Base-by-base conservation (phyloP, 179 eudicot genomes). In the Drosera spatulata region DNA sequence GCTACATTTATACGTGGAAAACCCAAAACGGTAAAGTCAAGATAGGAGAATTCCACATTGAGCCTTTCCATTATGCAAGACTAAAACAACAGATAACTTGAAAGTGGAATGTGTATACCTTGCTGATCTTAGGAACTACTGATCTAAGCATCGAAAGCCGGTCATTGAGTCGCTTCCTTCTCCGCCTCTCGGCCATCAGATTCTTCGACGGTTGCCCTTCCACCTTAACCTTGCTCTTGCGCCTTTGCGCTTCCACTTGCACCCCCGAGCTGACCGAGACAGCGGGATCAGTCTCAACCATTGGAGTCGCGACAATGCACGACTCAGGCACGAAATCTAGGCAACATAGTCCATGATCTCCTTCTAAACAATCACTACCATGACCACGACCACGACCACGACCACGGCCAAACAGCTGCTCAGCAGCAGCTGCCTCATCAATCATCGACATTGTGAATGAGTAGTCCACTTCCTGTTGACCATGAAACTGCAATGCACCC, bases 71-170 rank as follows among this genome's bases (percentile, higher is more conserved):
- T 22, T 22, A 22, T 22, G 8, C 41, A 48, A 3, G n/a, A 46
- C 8, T 3, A 33, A 13, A 14, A 44, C 4, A 7, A 63, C 12
- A 44, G 4, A 22, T 44, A 12, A 22, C 14, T 3, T 46, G 53
- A 4, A 40, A 15, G 12, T 6, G 10, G 37, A n/a, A 6, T 52
- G n/a, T 6, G 4, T 22, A 38, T 75, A 88, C 98, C 98, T 88
- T 91, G 81, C 89, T 91, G 41, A 91, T 88, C 75, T 88, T 91
- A 4, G 98, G 98, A 47, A 91, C 98, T 55, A 91, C 88, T 39
- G 98, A 91, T 84, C 98, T 65, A 54, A 91, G 95, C 98, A 91
- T 91, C 2, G 91, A 84, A 10, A 91, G 87, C 9, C 98, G 77
- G 62, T 91, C 98, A 73, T 91, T 91, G n/a, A 91, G 61, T 12